Evolutionary conservation across 306 rosid species (phyloP), one percentile per base, ranked within the genome.

Genomic region (Ochetophila trinervis): DNA sequence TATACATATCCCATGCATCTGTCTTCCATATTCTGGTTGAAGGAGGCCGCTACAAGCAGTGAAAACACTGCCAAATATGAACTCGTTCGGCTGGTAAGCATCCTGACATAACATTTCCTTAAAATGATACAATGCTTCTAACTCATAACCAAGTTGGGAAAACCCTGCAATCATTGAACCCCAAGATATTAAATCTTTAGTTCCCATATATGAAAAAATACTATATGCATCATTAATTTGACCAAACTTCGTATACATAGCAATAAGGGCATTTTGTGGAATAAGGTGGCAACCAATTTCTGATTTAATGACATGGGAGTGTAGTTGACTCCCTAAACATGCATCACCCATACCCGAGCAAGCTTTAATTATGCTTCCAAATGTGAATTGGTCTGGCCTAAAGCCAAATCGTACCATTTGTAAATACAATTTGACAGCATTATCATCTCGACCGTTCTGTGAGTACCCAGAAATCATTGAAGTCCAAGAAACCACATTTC

Each of bases 401-500:
- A 69, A 66, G 52, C 95, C 86, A 4, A 88, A 76, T 16, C 27
- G 75, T 54, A 80, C 71, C 95, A 90, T 90, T 70, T 72, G 76
- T 47, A 75, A 65, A 62, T 83, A 90, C 84, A 83, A 71, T 44
- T 69, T 48, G 65, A 90, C 60, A 56, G 89, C 95, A 50, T 85
- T 74, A 6, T 71, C 72, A 73, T 69, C 86, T 70, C 75, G 78
- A 50, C 79, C 78, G 18, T 85, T 79, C 34, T 76, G 89, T 17
- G 89, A 71, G 73, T 80, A 83, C 60, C 89, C 95, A 11, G 88
- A 83, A 55, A 90, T 90, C 77, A 84, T 62, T 53, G 84, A 83
- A 73, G 96, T 90, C 96, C 95, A 90, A 69, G 96, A 85, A 48
- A 90, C 83, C 52, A 76, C 84, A 72, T 85, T 90, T 67, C 75